These are phyloP conservation scores for Cyclotella kingstonii DNA, from an alignment of 108 stramenopile species.

Conservation along the genomic window DNA sequence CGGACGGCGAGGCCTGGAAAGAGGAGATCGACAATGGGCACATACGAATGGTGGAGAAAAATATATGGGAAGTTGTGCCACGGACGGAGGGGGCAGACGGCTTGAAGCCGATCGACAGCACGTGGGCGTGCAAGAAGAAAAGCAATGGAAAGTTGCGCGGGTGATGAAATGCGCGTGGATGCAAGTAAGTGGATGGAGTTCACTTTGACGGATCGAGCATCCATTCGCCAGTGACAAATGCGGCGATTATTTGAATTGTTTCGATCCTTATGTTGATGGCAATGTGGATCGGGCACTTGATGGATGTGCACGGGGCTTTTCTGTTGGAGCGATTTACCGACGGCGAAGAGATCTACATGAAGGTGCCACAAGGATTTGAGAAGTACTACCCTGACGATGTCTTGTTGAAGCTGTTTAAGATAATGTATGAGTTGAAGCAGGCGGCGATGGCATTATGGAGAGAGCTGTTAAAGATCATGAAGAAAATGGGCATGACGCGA, in stretches of 20 bases:
- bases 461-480: not conserved
- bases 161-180: constrained; percentile 42
- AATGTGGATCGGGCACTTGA: constrained; percentile 14
- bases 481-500: constrained; percentile 8
- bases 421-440: constrained; percentile 44
- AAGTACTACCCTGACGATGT: constrained; percentile 15
- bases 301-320: constrained; percentile 44
- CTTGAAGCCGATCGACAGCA: constrained; percentile 27
- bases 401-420: constrained; percentile 11
- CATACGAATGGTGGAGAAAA: constrained; percentile 25
- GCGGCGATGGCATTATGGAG: constrained; percentile 30
- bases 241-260: constrained; percentile 18
- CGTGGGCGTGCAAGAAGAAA: constrained; percentile 58
- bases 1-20: constrained; percentile 32
- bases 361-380: constrained; percentile 38
- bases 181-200: constrained; percentile 20
- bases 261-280: constrained; percentile 32
- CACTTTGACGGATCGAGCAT: constrained; percentile 40
- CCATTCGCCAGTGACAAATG: too few relatives aligned
- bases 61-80: constrained; percentile 15
- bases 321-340: constrained; percentile 26
- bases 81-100: constrained; percentile 23
- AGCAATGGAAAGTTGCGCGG: constrained; percentile 36
- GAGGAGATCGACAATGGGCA: constrained; percentile 43
- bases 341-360: constrained; percentile 12